Evolutionary conservation across 2,329 filamentous ascomycete genomes (phyloP), one percentile per base, ranked within the genome.

Genomic region (Pseudogymnoascus sp.): DNA sequence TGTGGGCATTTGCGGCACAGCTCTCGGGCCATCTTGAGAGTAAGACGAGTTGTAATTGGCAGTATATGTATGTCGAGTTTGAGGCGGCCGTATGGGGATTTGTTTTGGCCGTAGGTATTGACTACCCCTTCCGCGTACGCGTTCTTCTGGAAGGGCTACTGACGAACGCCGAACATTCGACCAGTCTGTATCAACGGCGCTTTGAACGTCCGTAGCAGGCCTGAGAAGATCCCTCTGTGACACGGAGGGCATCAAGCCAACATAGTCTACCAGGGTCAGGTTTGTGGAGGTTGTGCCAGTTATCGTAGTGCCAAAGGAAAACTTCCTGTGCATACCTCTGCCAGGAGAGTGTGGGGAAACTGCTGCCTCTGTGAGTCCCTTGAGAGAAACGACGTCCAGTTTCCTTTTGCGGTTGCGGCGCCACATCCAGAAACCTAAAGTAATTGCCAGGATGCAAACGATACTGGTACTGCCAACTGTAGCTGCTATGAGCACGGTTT

Each of bases 231-330:
- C 35, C 5, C 48, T 55, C 48, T 55, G 48, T 5, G 48, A 55
- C 9, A 55, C 29, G 29, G 48, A 55, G 29, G n/a, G 48, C 48
- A 55, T 55, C 15, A 55, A 9, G 5, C 48, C 48, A 55, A 55
- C 48, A 31, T 55, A 55, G 29, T 55, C 48, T 21, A 33, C 48
- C 27, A 18, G 29, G 9, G 48, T 55, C 9, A 29, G 48, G 13
- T 33, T 55, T 29, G 29, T 33, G 12, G 48, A 55, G 9, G 15
- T 15, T 21, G 15, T 33, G 29, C 9, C 27, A 55, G 31, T 31
- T 55, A 55, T 55, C n/a, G 45, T 55, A 31, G 45, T 55, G 45
- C 29, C 29, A 55, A 55, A 6, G 48, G 48, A 55, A 35, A 33
- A 21, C 29, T 55, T 55, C 29, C n/a, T 55, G 48, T 55, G 15